phyloP scores from a whole-genome alignment of 225 moss, liverwort and hornwort species.

The Straminergon stramineum region DNA sequence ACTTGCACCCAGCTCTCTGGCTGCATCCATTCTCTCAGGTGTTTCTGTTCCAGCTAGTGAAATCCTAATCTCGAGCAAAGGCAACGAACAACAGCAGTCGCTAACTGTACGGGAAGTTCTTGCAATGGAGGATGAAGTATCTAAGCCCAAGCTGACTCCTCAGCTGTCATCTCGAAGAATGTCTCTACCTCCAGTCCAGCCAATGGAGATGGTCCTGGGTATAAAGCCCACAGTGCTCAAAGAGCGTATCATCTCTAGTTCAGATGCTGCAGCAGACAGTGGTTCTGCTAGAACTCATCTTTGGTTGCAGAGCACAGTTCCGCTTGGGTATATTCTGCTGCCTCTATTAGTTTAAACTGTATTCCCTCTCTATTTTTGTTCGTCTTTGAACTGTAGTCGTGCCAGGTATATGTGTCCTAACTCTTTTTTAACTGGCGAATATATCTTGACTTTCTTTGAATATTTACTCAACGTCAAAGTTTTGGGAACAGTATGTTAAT shows the following conservation, averaged over 20 bases:
- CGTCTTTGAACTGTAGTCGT: background rate
- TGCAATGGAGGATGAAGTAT: constrained; percentile 32
- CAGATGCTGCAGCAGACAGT: constrained; percentile 67
- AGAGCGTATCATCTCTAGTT: constrained; percentile 69
- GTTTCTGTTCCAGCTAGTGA: constrained; percentile 58
- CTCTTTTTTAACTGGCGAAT: background rate
- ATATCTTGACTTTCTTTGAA: background rate
- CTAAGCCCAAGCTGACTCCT: constrained; percentile 27
- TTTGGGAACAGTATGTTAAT: background rate
- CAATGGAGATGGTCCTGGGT: constrained; percentile 94
- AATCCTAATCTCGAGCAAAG: constrained; percentile 35
- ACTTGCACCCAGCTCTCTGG: constrained; percentile 91
- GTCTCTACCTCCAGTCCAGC: constrained; percentile 88
- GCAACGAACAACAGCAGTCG: constrained; percentile 38
- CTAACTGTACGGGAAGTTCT: constrained; percentile 48
- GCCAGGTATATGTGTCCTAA: background rate
- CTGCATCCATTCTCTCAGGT: constrained; percentile 60
- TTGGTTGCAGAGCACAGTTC: constrained; percentile 98
- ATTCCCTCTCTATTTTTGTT: background rate
- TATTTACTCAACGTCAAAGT: background rate
- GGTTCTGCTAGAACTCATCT: constrained; percentile 86
- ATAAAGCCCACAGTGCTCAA: constrained; percentile 76
- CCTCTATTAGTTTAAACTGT: background rate
- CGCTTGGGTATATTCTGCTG: constrained; percentile 64
- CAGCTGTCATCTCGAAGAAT: constrained; percentile 39